Percentiles rank a stretch among this genome's conserved stretches.
Evolutionary conservation across 371 early-diverging fungal genomes (phyloP).

Genomic region (Zychaea mexicana): DNA sequence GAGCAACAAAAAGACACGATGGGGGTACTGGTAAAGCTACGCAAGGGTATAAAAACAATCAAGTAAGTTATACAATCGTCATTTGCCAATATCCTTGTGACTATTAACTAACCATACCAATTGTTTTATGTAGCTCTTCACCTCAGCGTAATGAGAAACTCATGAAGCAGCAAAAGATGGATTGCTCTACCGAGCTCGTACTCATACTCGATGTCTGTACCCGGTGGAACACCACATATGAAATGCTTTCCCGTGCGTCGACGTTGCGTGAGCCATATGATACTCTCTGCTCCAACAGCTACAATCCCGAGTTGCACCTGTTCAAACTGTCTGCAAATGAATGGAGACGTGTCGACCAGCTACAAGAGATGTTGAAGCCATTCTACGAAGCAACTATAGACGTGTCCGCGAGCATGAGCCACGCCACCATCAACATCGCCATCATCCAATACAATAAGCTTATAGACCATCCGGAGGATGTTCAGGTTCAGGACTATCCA

Average conservation of each 20-base stretch:
- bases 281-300: not conserved
- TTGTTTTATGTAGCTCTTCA: conserved; percentile 2
- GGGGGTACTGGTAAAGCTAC: conserved; percentile 7
- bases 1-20: too few relatives aligned
- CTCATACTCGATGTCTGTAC: conserved; percentile 17
- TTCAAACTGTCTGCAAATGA: not conserved
- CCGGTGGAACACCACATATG: conserved; percentile 22
- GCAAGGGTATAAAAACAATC: conserved; percentile 22
- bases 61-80: not conserved
- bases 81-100: not conserved
- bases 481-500: not conserved
- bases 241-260: conserved; percentile 20
- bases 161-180: not conserved
- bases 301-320: not conserved
- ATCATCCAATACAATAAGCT: conserved; percentile 17
- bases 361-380: not conserved
- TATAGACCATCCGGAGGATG: conserved; percentile 12
- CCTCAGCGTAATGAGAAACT: conserved; percentile 8
- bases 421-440: conserved; percentile 11
- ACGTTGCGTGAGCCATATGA: conserved; percentile 11
- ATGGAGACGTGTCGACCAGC: not conserved
- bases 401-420: not conserved
- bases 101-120: not conserved
- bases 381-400: not conserved
- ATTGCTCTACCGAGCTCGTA: not conserved